These are phyloP conservation scores for Dendrobium officinale DNA, from an alignment of 106 monocot species.

Conservation along the genomic window DNA sequence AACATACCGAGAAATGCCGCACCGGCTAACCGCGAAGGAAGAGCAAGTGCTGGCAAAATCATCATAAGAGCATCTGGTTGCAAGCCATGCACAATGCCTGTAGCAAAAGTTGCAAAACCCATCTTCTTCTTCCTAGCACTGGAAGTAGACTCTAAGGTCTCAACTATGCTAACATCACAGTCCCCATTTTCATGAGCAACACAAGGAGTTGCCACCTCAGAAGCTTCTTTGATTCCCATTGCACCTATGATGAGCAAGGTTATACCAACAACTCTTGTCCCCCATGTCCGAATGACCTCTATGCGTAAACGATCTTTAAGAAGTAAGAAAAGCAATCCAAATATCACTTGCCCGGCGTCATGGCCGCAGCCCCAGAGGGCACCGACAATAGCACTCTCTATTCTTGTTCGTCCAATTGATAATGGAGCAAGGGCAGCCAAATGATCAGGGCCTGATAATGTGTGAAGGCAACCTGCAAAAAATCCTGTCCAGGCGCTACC, in stretches of 20 bases:
- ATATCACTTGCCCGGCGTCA: slow-evolving; percentile 89
- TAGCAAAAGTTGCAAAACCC: slow-evolving; percentile 90
- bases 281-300: slow-evolving; percentile 79
- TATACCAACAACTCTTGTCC: slow-evolving; percentile 80
- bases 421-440: slow-evolving; percentile 89
- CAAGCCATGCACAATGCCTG: slow-evolving; percentile 89
- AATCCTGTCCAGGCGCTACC: slow-evolving; percentile 89
- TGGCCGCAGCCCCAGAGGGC: slow-evolving; percentile 99
- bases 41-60: slow-evolving; percentile 89
- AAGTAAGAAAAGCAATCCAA: slow-evolving; percentile 82
- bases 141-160: slow-evolving; percentile 15
- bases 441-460: slow-evolving; percentile 94
- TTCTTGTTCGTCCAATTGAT: slow-evolving; percentile 77
- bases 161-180: too few relatives aligned
- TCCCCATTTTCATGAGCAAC: slow-evolving; percentile 33
- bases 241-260: slow-evolving; percentile 81
- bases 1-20: slow-evolving; percentile 95
- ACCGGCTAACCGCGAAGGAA: slow-evolving; percentile 85
- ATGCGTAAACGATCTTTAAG: slow-evolving; percentile 91
- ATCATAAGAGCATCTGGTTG: slow-evolving; percentile 95
- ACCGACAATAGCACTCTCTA: slow-evolving; percentile 84
- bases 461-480: slow-evolving; percentile 93
- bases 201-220: slow-evolving; percentile 31
- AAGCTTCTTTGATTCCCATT: slow-evolving; percentile 82
- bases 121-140: slow-evolving; percentile 65